Percentiles rank a stretch among this genome's conserved stretches.
phyloP scores from a whole-genome alignment of 441 rosid genomes.

The Codiaeum variegatum region DNA sequence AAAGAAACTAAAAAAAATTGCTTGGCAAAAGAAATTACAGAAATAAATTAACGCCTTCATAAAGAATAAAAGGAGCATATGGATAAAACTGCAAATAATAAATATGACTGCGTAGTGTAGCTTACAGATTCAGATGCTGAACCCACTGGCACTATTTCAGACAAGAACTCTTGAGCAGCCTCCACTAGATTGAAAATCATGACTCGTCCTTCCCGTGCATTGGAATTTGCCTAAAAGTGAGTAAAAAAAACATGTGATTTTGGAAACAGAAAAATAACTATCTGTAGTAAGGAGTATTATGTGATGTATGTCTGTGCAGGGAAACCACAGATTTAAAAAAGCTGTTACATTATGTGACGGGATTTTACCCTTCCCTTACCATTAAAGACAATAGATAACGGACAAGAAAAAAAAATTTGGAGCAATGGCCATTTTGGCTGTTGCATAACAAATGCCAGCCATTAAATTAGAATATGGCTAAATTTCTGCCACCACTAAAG shows the following conservation, averaged over 20 bases:
- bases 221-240: constrained; percentile 59
- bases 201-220: constrained; percentile 93
- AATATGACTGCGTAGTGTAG: constrained; percentile 15
- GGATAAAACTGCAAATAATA: constrained; percentile 13
- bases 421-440: too few species aligned
- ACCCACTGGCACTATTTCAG: constrained; percentile 63
- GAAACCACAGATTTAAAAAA: too few species aligned
- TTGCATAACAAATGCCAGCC: too few species aligned
- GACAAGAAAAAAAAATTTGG: too few species aligned
- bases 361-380: too few species aligned
- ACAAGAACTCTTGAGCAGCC: constrained; percentile 96
- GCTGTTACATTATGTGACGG: too few species aligned
- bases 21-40: constrained; percentile 2
- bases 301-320: background rate
- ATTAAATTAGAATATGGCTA: too few species aligned
- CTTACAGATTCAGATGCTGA: constrained; percentile 59
- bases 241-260: background rate
- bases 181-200: constrained; percentile 97
- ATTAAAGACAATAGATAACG: too few species aligned
- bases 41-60: constrained; percentile 1
- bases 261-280: background rate
- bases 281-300: background rate
- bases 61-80: constrained; percentile 2
- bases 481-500: too few species aligned
- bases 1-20: background rate